Evolutionary conservation across 345 rosid species (phyloP), one percentile per base, ranked within the genome.

Genomic region (Xanthoceras sorbifolium): DNA sequence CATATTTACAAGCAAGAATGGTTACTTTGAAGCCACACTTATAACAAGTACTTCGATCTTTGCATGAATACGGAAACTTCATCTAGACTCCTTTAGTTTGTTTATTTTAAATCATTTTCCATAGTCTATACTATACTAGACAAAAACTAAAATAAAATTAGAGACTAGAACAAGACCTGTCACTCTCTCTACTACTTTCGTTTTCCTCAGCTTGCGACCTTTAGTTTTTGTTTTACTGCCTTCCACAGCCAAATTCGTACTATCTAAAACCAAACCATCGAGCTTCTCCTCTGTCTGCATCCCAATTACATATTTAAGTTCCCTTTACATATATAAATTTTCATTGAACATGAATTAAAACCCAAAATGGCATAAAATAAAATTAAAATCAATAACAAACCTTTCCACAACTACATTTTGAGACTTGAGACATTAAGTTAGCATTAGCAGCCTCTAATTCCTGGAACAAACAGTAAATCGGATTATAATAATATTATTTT

Each of bases 391-490:
- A 3, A 29, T 25, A 57, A 64, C 67, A 52, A 73, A 91, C 97
- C 97, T 86, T 81, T 50, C 62, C 80, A 74, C 97, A 90, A 52
- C 78, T 60, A 74, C 91, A 91, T 1, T 77, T 78, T 6, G 93
- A 87, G 74, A 92, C 82, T 46, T 46, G 85, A 60, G 88, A 82
- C 25, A 83, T 64, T 66, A 94, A 79, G 74, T 82, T 80, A 0
- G 87, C 82, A 78, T 92, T 92, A 54, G 89, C 90, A 77, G 72
- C 83, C 78, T 90, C 93, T 77, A 92, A 76, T 79, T 89, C 92
- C 97, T 94, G 88, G 18, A 64, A 18, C 9, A 54, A 54, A n/a
- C 22, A 18, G 10, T n/a, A 54, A 22, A 14, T 54, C n/a, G 20
- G 25, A 54, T 18, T 54, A 0, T 6, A 38, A 6, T 38, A 38